These are phyloP conservation scores for Ophiostoma pallidulum DNA, from an alignment of 2,329 filamentous ascomycete species.

Conservation along the genomic window DNA sequence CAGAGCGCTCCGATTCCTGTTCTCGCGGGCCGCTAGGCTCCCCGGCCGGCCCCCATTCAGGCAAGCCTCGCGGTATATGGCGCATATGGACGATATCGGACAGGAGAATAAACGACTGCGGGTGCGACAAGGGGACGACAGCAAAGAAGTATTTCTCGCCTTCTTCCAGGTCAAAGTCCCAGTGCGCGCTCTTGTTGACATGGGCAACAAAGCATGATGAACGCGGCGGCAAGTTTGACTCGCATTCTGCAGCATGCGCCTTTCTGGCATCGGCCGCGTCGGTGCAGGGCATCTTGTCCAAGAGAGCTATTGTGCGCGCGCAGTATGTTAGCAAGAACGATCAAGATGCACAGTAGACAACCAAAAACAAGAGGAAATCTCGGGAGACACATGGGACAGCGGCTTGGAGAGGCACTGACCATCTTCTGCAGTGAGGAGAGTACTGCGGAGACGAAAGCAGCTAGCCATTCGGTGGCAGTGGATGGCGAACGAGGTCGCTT, in stretches of 20 bases:
- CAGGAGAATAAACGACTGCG: no score
- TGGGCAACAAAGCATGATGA: background rate
- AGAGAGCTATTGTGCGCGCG: background rate
- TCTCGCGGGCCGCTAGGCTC: no score
- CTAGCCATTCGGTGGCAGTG: background rate
- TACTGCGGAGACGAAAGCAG: background rate
- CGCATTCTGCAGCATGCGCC: background rate
- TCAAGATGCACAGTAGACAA: no score
- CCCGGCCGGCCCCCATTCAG: no score
- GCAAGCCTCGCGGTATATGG: no score
- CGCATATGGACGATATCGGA: no score
- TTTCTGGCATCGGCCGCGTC: background rate
- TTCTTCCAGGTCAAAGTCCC: background rate
- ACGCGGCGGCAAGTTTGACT: background rate
- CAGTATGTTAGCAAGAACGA: background rate
- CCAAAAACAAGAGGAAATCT: background rate
- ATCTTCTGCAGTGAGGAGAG: background rate
- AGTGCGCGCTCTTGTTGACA: background rate
- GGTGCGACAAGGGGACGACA: no score
- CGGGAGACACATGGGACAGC: background rate
- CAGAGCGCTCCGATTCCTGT: no score
- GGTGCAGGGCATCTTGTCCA: background rate
- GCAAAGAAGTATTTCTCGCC: background rate
- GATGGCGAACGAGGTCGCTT: background rate
- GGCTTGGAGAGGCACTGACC: background rate